phyloP scores from a whole-genome alignment of 345 rosid genomes.

The Balakata baccata region DNA sequence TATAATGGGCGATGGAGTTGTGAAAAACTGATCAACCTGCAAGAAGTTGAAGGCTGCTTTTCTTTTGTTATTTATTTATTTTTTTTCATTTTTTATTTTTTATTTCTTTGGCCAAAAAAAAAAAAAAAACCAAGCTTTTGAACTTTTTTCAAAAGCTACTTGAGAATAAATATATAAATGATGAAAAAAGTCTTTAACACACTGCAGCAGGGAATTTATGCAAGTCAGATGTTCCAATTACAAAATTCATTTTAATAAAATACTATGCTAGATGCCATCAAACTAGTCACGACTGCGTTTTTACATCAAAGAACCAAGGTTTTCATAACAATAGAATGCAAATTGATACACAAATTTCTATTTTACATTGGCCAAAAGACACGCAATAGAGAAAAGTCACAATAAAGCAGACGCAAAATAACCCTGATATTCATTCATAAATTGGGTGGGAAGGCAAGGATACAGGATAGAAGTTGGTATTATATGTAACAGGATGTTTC shows the following conservation, averaged over 20 bases:
- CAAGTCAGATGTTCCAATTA: too few relatives aligned
- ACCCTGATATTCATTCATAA: slow-evolving; percentile 18
- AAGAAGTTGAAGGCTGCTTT: too few relatives aligned
- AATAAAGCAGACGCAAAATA: slow-evolving; percentile 11
- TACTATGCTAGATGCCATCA: background rate
- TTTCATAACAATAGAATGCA: slow-evolving; percentile 16
- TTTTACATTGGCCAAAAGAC: slow-evolving; percentile 25
- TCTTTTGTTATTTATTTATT: too few relatives aligned
- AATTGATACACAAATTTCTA: slow-evolving; percentile 14
- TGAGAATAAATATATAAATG: too few relatives aligned
- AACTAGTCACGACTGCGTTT: background rate
- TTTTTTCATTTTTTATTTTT: too few relatives aligned
- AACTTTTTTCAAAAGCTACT: too few relatives aligned
- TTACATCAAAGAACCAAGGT: slow-evolving; percentile 8
- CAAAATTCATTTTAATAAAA: background rate
- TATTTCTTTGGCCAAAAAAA: too few relatives aligned
- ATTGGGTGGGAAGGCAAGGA: background rate
- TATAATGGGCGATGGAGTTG: too few relatives aligned
- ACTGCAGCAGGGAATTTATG: too few relatives aligned
- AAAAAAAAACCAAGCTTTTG: too few relatives aligned
- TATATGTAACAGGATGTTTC: slow-evolving; percentile 1
- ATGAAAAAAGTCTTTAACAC: too few relatives aligned
- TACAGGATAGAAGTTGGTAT: slow-evolving; percentile 10
- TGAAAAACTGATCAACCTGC: too few relatives aligned
- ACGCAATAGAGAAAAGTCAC: slow-evolving; percentile 4